A percentile compares a stretch with the other conserved stretches of the same genome.
These are phyloP conservation scores for Naganishia antarctica DNA, from an alignment of 768 basidiomycete genomes.

Conservation along the genomic window DNA sequence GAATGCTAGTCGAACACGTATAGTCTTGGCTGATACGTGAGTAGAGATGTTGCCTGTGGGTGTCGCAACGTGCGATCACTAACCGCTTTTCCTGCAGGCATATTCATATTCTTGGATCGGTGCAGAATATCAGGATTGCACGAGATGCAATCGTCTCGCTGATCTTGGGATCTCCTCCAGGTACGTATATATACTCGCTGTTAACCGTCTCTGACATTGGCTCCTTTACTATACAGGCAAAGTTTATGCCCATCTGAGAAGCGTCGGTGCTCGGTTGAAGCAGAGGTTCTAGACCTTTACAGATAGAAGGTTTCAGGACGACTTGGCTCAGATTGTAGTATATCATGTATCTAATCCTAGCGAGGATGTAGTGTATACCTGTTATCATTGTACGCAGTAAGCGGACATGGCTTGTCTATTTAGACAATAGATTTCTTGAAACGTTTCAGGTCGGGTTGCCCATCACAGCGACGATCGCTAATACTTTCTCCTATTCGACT, in stretches of 20 bases:
- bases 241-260: conserved; percentile 73
- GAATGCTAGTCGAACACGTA: conserved; percentile 93
- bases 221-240: conserved; percentile 43
- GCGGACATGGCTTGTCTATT: too few relatives aligned
- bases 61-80: not conserved
- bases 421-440: not conserved
- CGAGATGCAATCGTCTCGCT: conserved; percentile 92
- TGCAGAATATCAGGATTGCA: conserved; percentile 97
- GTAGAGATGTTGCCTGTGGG: conserved; percentile 44
- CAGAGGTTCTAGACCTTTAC: conserved; percentile 69
- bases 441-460: not conserved
- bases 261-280: conserved; percentile 86
- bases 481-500: too few relatives aligned
- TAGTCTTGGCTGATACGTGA: conserved; percentile 94
- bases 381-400: too few relatives aligned
- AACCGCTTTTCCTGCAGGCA: conserved; percentile 57
- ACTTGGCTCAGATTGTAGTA: not conserved
- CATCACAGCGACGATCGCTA: not conserved
- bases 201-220: conserved; percentile 8
- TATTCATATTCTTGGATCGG: conserved; percentile 97
- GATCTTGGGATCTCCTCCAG: conserved; percentile 90
- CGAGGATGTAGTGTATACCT: conserved; percentile 10
- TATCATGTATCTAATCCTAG: not conserved
- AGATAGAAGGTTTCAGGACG: not conserved
- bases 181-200: conserved; percentile 55